Conservation (phyloP, 352 stramenopile species). For the Phytopythium oedochilum region DNA sequence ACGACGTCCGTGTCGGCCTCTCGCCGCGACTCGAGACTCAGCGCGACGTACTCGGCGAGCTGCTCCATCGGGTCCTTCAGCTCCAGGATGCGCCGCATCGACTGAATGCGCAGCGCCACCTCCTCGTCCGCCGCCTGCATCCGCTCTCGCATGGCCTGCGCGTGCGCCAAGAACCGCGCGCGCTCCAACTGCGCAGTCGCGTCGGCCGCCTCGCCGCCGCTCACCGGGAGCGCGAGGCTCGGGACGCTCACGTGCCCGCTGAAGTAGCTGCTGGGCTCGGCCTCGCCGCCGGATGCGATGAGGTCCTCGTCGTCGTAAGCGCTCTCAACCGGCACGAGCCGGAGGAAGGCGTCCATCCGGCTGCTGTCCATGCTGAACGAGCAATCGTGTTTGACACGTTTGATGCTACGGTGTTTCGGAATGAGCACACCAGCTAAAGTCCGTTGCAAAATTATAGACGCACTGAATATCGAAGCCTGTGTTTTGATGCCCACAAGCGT, state of each 20-base stretch:
- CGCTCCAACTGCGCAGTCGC: slow-evolving; percentile 17
- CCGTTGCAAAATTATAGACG: no score
- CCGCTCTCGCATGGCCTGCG: slow-evolving; percentile 25
- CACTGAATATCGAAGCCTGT: no score
- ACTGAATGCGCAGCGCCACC: slow-evolving; percentile 38
- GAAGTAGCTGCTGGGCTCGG: slow-evolving; percentile 7
- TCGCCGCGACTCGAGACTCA: slow-evolving; percentile 31
- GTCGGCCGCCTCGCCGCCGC: not conserved
- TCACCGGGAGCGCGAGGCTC: not conserved
- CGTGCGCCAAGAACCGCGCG: slow-evolving; percentile 31
- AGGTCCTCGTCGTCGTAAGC: slow-evolving; percentile 52
- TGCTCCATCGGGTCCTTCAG: slow-evolving; percentile 56
- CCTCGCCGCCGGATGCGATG: slow-evolving; percentile 19
- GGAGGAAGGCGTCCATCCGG: slow-evolving; percentile 66
- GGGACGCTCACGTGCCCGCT: slow-evolving; percentile 4
- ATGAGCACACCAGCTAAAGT: no score
- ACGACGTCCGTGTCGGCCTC: slow-evolving; percentile 32
- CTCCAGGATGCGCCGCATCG: slow-evolving; percentile 50
- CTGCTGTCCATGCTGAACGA: not conserved
- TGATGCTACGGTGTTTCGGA: no score
- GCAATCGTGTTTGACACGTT: no score
- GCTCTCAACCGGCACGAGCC: slow-evolving; percentile 35
- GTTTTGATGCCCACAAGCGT: no score
- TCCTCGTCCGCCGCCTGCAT: slow-evolving; percentile 31
- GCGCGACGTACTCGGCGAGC: slow-evolving; percentile 50